A percentile compares a stretch with the other conserved stretches of the same genome.
Evolutionary conservation across 345 rosid genomes (phyloP).

Genomic region (Salix arbutifolia): DNA sequence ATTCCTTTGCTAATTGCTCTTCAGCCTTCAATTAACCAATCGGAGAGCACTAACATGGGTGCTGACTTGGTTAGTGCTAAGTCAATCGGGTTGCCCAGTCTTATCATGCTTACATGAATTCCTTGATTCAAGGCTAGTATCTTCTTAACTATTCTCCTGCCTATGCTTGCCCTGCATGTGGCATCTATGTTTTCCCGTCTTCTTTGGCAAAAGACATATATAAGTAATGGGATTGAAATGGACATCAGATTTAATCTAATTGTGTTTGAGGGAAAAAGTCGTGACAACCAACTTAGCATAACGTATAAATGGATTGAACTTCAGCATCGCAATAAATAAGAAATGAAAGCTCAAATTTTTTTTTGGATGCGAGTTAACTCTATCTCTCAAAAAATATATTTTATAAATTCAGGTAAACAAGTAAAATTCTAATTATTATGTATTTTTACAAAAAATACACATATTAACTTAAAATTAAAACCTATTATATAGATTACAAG

Average conservation of each 20-base stretch:
- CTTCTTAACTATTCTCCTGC: too few species aligned
- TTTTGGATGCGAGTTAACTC: too few species aligned
- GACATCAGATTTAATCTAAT: neutral
- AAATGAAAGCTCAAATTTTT: too few species aligned
- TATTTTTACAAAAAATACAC: too few species aligned
- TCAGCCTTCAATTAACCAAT: conserved; percentile 23
- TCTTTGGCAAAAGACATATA: neutral
- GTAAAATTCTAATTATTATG: too few species aligned
- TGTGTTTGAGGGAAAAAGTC: too few species aligned
- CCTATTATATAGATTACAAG: too few species aligned
- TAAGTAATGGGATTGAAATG: neutral
- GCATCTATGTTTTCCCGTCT: too few species aligned
- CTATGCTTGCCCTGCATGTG: too few species aligned
- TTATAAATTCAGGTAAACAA: too few species aligned
- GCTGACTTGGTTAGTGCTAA: conserved; percentile 25
- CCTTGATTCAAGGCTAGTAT: neutral
- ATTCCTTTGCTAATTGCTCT: conserved; percentile 23
- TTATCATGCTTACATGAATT: conserved; percentile 7
- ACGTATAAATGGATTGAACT: neutral
- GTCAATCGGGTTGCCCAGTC: conserved; percentile 24
- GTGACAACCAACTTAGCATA: neutral
- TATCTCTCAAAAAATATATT: too few species aligned
- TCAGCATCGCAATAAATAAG: too few species aligned
- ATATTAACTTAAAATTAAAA: accelerated
- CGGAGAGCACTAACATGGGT: conserved; percentile 20